Base-by-base conservation (phyloP, 2,329 filamentous ascomycete species). In the Exophiala lecanii-corni region DNA sequence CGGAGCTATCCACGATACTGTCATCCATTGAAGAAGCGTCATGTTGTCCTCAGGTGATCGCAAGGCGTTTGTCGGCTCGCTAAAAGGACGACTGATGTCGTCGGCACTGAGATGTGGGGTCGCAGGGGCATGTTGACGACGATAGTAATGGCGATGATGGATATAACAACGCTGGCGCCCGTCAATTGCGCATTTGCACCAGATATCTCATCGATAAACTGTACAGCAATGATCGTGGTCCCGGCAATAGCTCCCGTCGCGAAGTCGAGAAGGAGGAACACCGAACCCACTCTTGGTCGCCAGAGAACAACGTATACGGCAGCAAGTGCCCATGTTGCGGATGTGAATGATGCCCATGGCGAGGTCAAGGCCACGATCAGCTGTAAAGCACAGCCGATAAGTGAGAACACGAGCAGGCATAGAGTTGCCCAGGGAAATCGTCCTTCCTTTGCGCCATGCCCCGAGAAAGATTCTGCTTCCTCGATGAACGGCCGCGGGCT, bases 21-120 rank as follows among this genome's bases (percentile, higher is more conserved):
- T 82, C 77, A 91, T 84, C 65, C 87, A 95, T 54, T 89, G 84
- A 76, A 86, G 89, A 1, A 89, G 69, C 1, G 75, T 84, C 17
- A 94, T 62, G 50, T 84, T 80, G 55, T 95, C 89, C 61, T 95
- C 89, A 0, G 89, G 82, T 36, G 75, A 81, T 20, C 87, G 82
- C n/a, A 85, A 66, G 2, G 71, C 62, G 2, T 66, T 71, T 0
- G 74, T 81, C 1, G 85, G 79, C 3, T 64, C 51, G 13, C 71
- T 67, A 40, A 75, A 79, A 2, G 78, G 70, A 12, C 67, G 63
- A 39, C 80, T 79, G 43, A 89, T 86, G 1, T 73, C 75, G 6
- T 73, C 62, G 3, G 60, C 66, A 15, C 73, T 66, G 3, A 82
- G 58, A 1, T 59, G 58, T 1, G 79, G 76, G 45, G 85, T 16